Evolutionary conservation across 148 eudicot species (phyloP).

Genomic region (Silene conica): DNA sequence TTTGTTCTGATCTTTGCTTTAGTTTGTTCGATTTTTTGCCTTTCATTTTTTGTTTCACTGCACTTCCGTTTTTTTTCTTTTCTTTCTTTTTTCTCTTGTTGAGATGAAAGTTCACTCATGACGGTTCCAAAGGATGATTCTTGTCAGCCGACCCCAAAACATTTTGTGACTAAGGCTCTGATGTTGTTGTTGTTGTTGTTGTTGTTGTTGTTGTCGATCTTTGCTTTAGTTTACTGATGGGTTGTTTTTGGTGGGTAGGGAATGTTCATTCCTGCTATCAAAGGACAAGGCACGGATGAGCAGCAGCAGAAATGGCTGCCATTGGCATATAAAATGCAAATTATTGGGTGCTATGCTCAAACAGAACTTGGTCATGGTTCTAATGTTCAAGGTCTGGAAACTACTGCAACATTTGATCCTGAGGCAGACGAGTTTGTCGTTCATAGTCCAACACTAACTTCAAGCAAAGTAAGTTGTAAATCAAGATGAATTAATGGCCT

Average conservation of each 20-base stretch:
- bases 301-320: constrained; percentile 93
- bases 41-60: too few relatives aligned
- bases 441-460: constrained; percentile 89
- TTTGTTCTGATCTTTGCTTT: too few relatives aligned
- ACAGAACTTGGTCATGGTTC: constrained; percentile 99
- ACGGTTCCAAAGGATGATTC: too few relatives aligned
- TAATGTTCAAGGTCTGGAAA: constrained; percentile 97
- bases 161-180: too few relatives aligned
- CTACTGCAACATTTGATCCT: constrained; percentile 98
- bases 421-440: constrained; percentile 80
- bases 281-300: constrained; percentile 95
- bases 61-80: too few relatives aligned
- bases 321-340: constrained; percentile 86
- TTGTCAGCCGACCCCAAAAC: too few relatives aligned
- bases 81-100: too few relatives aligned
- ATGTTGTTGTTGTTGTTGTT: too few relatives aligned
- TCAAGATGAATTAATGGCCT: not conserved
- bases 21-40: too few relatives aligned
- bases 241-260: constrained; percentile 43
- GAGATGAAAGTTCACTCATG: too few relatives aligned
- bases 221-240: too few relatives aligned
- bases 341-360: constrained; percentile 98
- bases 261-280: constrained; percentile 90
- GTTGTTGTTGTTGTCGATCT: too few relatives aligned
- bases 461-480: constrained; percentile 70